Evolutionary conservation across 129 eudicot species (phyloP), one percentile per base, ranked within the genome.

Genomic region (Silybum marianum): DNA sequence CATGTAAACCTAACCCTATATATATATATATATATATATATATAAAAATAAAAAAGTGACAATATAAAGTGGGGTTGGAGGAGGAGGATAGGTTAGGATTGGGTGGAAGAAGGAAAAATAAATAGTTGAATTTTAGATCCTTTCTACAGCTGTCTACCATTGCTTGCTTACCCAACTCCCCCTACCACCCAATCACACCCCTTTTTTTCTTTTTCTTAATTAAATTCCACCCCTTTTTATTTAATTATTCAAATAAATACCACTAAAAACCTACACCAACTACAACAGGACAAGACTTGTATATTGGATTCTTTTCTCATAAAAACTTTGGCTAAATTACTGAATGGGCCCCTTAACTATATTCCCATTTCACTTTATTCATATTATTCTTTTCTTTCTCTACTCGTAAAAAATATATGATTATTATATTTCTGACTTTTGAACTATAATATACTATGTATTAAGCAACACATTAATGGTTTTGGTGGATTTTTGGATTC

Each of bases 111-210:
- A 28, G 79, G 22, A 51, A 75, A 54, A 54, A 44, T 46, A 44
- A 18, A 65, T 72, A 12, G 48, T 30, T 75, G 79, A n/a, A 54
- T 32, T 75, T 58, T 54, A 19, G 76, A 72, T 30, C 69, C 51
- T 14, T 9, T 54, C 48, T 75, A 75, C 79, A 75, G 79, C 79
- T 75, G 79, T 54, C 70, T 18, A 58, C 48, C 46, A 75, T 51
- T 58, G 79, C 48, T 75, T 75, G 70, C 70, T 75, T 75, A 75
- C 79, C 79, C 79, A 75, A 75, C 79, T 30, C 69, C 79, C 70
- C 69, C 79, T 75, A 58, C 79, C 30, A 75, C 79, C 48, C 69
- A 75, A 75, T 51, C 70, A 75, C 69, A 30, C 70, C 79, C 13
- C n/a, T n/a, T 48, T 75, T 75, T 12, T 54, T 51, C 34, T 32